A percentile compares a stretch with the other conserved stretches of the same genome.
Evolutionary conservation across 768 basidiomycete genomes (phyloP).

Genomic region (Tylopilus sp.): DNA sequence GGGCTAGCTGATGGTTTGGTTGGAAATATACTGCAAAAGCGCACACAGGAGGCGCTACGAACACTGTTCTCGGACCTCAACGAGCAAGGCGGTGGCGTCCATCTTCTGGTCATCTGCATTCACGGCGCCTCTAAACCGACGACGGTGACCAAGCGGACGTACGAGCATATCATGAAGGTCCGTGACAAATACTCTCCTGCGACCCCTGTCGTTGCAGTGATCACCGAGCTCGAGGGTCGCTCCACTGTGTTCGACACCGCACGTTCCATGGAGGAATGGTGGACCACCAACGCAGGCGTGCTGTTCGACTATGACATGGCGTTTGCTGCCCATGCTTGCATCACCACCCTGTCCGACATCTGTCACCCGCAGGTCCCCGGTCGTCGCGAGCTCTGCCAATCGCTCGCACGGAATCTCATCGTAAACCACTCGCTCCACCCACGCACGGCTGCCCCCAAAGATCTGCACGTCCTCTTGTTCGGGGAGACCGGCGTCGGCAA

Average conservation of each 20-base stretch:
- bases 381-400: constrained; percentile 18
- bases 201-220: constrained; percentile 26
- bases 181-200: constrained; percentile 13
- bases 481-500: constrained; percentile 33
- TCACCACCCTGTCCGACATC: constrained; percentile 31
- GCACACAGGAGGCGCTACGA: constrained; percentile 20
- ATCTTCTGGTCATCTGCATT: constrained; percentile 28
- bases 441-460: constrained; percentile 15
- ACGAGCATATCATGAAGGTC: constrained; percentile 15
- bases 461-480: constrained; percentile 37
- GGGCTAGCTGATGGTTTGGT: constrained; percentile 26
- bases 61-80: constrained; percentile 20
- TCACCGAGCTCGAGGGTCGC: constrained; percentile 31
- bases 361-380: constrained; percentile 20
- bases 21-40: constrained; percentile 16
- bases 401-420: constrained; percentile 19
- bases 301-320: constrained; percentile 30
- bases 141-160: constrained; percentile 16
- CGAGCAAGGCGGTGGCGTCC: constrained; percentile 20
- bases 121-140: constrained; percentile 17
- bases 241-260: constrained; percentile 8
- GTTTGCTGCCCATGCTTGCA: constrained; percentile 36
- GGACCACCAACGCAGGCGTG: constrained; percentile 27
- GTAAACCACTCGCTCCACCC: constrained; percentile 12
- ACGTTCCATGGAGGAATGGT: constrained; percentile 37